phyloP scores from a whole-genome alignment of 1,284 basidiomycete genomes.

The Trametes polyzona region DNA sequence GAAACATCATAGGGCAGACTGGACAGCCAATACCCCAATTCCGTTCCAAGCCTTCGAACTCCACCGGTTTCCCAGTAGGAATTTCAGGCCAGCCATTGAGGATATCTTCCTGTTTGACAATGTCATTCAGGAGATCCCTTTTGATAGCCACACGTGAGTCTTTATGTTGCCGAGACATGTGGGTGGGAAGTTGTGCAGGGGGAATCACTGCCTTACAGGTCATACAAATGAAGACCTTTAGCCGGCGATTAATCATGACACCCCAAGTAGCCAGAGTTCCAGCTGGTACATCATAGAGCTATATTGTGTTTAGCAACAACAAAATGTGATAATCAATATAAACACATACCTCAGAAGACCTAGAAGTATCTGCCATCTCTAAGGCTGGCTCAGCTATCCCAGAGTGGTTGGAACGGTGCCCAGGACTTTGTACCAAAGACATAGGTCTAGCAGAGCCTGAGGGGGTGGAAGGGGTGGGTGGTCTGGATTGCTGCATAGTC shows the following conservation, averaged over 20 bases:
- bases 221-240: conserved; percentile 4
- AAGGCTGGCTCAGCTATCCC: neutral
- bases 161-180: neutral
- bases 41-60: neutral
- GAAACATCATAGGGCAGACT: neutral
- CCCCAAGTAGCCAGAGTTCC: neutral
- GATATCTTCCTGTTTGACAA: neutral
- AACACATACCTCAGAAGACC: neutral
- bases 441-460: neutral
- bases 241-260: neutral
- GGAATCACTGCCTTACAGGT: neutral
- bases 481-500: neutral
- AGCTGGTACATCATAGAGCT: neutral
- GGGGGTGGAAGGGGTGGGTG: neutral
- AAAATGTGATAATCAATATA: neutral
- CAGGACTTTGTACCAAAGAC: neutral
- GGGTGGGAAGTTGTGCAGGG: neutral
- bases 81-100: neutral
- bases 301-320: neutral
- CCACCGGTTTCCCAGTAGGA: neutral
- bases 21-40: neutral
- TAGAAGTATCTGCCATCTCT: neutral
- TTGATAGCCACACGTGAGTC: neutral
- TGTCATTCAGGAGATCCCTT: neutral
- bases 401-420: neutral